Base-by-base conservation (phyloP, 352 stramenopile genomes). In the Pythium pyrilobum region DNA sequence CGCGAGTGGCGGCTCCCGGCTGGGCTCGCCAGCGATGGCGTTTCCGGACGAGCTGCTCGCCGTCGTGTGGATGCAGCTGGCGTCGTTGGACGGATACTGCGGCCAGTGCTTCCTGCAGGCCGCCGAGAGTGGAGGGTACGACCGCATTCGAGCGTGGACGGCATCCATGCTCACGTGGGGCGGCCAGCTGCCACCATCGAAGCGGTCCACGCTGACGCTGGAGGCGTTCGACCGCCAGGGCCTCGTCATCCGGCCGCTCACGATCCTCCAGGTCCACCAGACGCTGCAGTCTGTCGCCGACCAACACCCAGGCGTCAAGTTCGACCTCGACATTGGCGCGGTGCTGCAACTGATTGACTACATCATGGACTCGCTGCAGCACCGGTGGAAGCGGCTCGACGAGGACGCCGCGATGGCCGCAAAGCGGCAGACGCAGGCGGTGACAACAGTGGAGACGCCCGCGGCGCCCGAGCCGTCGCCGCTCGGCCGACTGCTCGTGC, bases 21-120 rank as follows among this genome's bases (percentile, higher is more conserved):
- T 51, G 41, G 5, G 15, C 20, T 34, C 40, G 10, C 9, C 56
- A 58, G 71, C 33, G 34, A 32, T 33, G 33, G 56, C 57, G 3
- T 89, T 92, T 24, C 70, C 81, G 0, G 69, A 85, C 46, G 79
- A 92, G 48, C 44, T 92, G 6, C 48, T 95, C 15, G 74, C 81
- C 0, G 67, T 87, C n/a, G 54, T 91, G 20, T 95, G 84, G 84
- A 95, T 91, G 76, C 70, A 87, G 12, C 52, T 92, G 7, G 84
- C 82, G 20, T 83, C 76, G 20, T 32, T 92, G 39, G 84, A 95
- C 27, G 84, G 81, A 4, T 89, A 91, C 41, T 95, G 84, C 27
- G 84, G 84, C 0, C 81, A 95, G 45, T 84, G 75, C 34, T 69
- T 95, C 18, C 68, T 92, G 10, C 76, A 95, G 40, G 84, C 84